A percentile compares a stretch with the other conserved stretches of the same genome.
Conservation (phyloP, 139 green algal genomes). For the Raphidocelis subcapitata region DNA sequence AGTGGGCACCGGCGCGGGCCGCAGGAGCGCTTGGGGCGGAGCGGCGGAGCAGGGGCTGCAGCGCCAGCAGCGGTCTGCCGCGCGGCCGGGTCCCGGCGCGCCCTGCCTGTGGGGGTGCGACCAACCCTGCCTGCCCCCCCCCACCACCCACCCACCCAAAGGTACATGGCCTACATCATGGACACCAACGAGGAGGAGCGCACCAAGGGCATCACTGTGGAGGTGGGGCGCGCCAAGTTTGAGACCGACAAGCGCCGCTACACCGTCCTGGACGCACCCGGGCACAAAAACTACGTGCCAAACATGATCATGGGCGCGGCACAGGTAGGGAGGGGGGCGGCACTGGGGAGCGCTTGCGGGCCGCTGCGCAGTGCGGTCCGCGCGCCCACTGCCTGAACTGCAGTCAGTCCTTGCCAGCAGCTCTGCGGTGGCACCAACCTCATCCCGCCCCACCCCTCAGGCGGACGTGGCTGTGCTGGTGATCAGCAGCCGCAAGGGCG, state of each 20-base stretch:
- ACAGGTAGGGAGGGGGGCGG: conserved; percentile 1
- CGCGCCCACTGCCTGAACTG: too few relatives aligned
- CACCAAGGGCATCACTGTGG: conserved; percentile 98
- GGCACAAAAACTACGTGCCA: conserved; percentile 98
- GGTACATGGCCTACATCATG: conserved; percentile 99
- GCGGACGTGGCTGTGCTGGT: conserved; percentile 90
- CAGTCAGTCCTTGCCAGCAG: too few relatives aligned
- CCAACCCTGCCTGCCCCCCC: too few relatives aligned
- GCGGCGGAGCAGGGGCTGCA: too few relatives aligned
- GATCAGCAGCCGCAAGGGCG: conserved; percentile 89
- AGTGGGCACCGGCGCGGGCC: too few relatives aligned
- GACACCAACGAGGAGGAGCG: conserved; percentile 99
- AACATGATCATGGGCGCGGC: conserved; percentile 95
- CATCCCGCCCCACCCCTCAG: too few relatives aligned
- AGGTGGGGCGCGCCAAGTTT: conserved; percentile 91
- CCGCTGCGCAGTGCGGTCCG: neutral
- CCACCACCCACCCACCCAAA: too few relatives aligned
- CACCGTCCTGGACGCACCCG: conserved; percentile 96
- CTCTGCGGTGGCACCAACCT: too few relatives aligned
- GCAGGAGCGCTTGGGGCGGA: too few relatives aligned
- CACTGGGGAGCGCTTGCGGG: neutral
- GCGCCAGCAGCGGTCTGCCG: too few relatives aligned
- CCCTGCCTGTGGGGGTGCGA: too few relatives aligned
- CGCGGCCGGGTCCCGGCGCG: too few relatives aligned
- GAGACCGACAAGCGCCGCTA: conserved; percentile 87